A percentile compares a stretch with the other conserved stretches of the same genome.
Evolutionary conservation across 2,329 filamentous ascomycete species (phyloP).

Genomic region (Stenocarpella maydis): DNA sequence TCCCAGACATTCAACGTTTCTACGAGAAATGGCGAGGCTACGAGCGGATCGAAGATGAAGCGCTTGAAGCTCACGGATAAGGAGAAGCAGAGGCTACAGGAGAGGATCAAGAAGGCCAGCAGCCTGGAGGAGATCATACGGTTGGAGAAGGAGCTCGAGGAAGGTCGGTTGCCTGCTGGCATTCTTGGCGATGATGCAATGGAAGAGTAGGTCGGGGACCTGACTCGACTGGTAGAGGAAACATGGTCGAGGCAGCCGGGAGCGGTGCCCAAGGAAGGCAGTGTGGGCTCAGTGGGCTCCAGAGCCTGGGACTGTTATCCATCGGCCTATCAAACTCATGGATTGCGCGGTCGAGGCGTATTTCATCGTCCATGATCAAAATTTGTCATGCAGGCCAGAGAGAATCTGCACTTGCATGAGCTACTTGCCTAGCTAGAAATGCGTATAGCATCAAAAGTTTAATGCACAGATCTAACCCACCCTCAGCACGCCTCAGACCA

Average conservation of each 20-base stretch:
- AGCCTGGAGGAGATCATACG: slow-evolving; percentile 89
- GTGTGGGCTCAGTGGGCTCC: neutral
- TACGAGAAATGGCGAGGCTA: slow-evolving; percentile 54
- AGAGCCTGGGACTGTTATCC: neutral
- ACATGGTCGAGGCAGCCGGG: neutral
- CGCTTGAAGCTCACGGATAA: slow-evolving; percentile 86
- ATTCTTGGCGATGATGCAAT: slow-evolving; percentile 64
- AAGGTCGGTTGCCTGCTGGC: slow-evolving; percentile 82
- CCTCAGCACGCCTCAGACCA: neutral
- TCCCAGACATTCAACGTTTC: slow-evolving; percentile 74
- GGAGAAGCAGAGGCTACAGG: slow-evolving; percentile 85
- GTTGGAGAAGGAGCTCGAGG: slow-evolving; percentile 90
- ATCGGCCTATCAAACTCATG: neutral
- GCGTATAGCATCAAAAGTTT: neutral
- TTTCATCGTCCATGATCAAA: neutral
- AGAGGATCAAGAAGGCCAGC: slow-evolving; percentile 87
- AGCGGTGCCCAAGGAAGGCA: neutral
- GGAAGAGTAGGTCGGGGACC: slow-evolving; percentile 73
- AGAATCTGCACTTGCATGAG: neutral
- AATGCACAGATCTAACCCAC: neutral
- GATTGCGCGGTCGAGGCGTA: too few species aligned
- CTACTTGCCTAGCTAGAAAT: neutral
- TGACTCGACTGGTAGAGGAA: slow-evolving; percentile 45
- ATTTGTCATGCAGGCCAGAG: neutral
- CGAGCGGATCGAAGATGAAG: slow-evolving; percentile 68